phyloP scores from a whole-genome alignment of 345 rosid genomes.

The Eucalyptus cloeziana region DNA sequence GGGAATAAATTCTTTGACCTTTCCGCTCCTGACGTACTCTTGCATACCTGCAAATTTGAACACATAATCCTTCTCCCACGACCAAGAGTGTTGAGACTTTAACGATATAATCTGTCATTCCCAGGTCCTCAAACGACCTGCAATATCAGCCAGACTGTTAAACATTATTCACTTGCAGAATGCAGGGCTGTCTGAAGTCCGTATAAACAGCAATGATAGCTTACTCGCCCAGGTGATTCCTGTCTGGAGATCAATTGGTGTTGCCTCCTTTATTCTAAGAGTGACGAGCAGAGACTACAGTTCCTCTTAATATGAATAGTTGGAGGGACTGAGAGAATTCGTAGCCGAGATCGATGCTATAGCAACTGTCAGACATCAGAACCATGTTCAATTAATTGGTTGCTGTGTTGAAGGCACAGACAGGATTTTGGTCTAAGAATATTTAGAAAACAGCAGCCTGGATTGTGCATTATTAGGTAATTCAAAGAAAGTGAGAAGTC shows the following conservation, averaged over 20 bases:
- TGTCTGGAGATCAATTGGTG: background rate
- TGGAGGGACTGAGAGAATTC: constrained; percentile 55
- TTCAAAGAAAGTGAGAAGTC: background rate
- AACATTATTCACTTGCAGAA: background rate
- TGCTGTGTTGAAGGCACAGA: constrained; percentile 60
- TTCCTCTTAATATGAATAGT: no score
- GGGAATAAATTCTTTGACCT: constrained; percentile 24
- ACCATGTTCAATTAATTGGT: constrained; percentile 74
- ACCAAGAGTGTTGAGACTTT: constrained; percentile 31
- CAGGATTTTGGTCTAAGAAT: constrained; percentile 80
- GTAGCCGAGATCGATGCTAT: constrained; percentile 62
- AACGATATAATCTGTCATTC: constrained; percentile 5
- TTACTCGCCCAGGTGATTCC: background rate
- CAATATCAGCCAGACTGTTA: background rate
- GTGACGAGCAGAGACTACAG: no score
- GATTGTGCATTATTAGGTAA: constrained; percentile 54
- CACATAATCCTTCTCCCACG: constrained; percentile 39
- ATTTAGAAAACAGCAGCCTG: constrained; percentile 71
- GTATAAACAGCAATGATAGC: background rate
- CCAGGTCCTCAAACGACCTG: background rate
- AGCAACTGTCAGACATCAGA: constrained; percentile 61
- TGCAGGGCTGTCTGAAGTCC: background rate
- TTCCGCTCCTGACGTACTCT: constrained; percentile 20
- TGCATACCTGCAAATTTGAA: constrained; percentile 37
- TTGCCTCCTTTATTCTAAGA: no score